A percentile compares a stretch with the other conserved stretches of the same genome.
phyloP scores from a whole-genome alignment of 2,329 filamentous ascomycete species.

The Allantophomopsis lycopodina region DNA sequence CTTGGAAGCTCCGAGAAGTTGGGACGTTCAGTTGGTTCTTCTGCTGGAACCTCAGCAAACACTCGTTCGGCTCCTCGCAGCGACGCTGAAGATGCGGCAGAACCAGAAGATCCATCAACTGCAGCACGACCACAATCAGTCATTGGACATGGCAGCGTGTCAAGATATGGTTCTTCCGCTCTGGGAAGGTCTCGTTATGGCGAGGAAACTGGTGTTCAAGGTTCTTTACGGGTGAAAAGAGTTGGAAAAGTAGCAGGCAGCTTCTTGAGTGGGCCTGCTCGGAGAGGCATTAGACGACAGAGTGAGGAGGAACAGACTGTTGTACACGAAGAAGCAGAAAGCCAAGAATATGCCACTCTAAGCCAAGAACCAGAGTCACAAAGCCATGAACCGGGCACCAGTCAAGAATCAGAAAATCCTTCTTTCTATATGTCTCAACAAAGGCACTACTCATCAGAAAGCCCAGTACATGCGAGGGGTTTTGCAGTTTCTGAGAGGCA shows the following conservation, averaged over 20 bases:
- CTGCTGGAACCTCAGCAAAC: constrained; percentile 10
- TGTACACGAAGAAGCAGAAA: constrained; percentile 18
- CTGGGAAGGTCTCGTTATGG: constrained; percentile 36
- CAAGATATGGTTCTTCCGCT: constrained; percentile 33
- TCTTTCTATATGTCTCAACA: constrained; percentile 11
- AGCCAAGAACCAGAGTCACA: constrained; percentile 4
- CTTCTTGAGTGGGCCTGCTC: constrained; percentile 68
- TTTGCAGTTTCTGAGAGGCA: constrained; percentile 14
- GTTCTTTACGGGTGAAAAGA: constrained; percentile 66
- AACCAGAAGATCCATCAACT: constrained; percentile 26
- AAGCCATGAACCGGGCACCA: constrained; percentile 15
- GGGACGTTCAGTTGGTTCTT: constrained; percentile 13
- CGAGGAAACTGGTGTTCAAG: constrained; percentile 53
- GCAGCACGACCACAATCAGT: constrained; percentile 31
- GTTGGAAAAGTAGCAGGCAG: constrained; percentile 62
- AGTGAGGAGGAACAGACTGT: constrained; percentile 28
- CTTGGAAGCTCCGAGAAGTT: constrained; percentile 11
- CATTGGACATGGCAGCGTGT: constrained; percentile 35
- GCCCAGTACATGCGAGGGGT: constrained; percentile 34
- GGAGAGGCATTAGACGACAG: constrained; percentile 54
- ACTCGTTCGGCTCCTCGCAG: constrained; percentile 10
- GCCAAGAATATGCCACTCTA: constrained; percentile 5
- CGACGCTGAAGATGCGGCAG: constrained; percentile 9
- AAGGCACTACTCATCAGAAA: constrained; percentile 33
- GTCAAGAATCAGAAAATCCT: constrained; percentile 20